Percentiles rank a stretch among this genome's conserved stretches.
Evolutionary conservation across 2,329 filamentous ascomycete genomes (phyloP).

Genomic region (Pseudocercospora eumusae): DNA sequence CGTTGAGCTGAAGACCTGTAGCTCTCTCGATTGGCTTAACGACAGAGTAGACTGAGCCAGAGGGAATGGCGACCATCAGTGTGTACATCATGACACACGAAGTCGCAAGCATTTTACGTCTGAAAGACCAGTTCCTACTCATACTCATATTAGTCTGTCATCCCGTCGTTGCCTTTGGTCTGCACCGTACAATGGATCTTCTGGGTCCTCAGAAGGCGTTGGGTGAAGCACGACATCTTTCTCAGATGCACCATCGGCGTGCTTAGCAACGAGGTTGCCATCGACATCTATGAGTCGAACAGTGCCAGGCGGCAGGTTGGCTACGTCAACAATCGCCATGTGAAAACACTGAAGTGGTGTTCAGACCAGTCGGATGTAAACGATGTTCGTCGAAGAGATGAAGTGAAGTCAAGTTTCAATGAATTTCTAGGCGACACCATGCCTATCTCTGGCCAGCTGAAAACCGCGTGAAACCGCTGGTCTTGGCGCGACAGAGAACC

Average conservation of each 20-base stretch:
- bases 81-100: slow-evolving; percentile 47
- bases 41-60: slow-evolving; percentile 53
- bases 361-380: not conserved
- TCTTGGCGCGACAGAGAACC: not conserved
- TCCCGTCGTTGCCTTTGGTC: not conserved
- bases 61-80: slow-evolving; percentile 52
- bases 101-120: slow-evolving; percentile 47
- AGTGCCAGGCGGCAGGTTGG: slow-evolving; percentile 41
- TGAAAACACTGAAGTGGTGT: not conserved
- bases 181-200: slow-evolving; percentile 42
- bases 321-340: not conserved
- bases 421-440: slow-evolving; percentile 4
- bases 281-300: slow-evolving; percentile 47
- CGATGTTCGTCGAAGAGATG: not conserved
- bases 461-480: not conserved
- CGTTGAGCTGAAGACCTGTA: slow-evolving; percentile 49
- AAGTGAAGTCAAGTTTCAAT: not conserved
- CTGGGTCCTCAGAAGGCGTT: slow-evolving; percentile 47
- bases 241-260: slow-evolving; percentile 39
- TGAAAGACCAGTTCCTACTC: slow-evolving; percentile 46
- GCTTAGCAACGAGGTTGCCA: slow-evolving; percentile 40
- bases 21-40: slow-evolving; percentile 51
- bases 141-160: not conserved
- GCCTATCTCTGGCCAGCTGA: not conserved
- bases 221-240: slow-evolving; percentile 46